phyloP scores from a whole-genome alignment of 2,329 filamentous ascomycete genomes.

The Lomentospora prolificans region DNA sequence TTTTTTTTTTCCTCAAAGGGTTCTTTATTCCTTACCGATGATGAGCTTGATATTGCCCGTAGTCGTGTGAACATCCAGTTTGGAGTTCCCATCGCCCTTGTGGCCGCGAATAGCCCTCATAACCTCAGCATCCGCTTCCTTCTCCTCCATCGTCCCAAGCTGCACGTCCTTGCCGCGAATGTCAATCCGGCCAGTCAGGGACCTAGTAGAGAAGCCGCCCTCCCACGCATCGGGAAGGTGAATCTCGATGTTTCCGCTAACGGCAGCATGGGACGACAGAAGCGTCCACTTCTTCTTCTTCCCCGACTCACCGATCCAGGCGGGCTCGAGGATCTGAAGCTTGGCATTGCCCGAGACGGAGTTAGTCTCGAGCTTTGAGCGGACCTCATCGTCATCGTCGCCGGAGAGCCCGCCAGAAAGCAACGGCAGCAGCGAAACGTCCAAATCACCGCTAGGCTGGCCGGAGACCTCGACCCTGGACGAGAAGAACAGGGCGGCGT shows the following conservation, averaged over 20 bases:
- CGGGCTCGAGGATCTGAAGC: conserved; percentile 31
- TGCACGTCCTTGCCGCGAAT: conserved; percentile 33
- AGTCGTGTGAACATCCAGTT: conserved; percentile 20
- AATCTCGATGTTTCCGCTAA: conserved; percentile 33
- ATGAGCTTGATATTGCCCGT: conserved; percentile 18
- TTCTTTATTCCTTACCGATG: conserved; percentile 1
- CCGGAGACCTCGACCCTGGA: conserved; percentile 24
- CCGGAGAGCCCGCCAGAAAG: conserved; percentile 17
- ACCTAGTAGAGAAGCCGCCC: conserved; percentile 29
- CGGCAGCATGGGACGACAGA: conserved; percentile 29
- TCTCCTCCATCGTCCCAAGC: conserved; percentile 15
- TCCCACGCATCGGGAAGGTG: conserved; percentile 40
- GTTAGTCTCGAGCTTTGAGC: conserved; percentile 25
- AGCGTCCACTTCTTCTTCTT: neutral
- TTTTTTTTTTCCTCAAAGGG: neutral
- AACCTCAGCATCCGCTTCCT: neutral
- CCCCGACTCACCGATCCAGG: conserved; percentile 29
- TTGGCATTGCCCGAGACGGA: conserved; percentile 33
- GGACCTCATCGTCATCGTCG: conserved; percentile 1
- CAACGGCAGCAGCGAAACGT: conserved; percentile 32
- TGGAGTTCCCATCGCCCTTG: conserved; percentile 31
- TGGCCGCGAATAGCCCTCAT: conserved; percentile 23
- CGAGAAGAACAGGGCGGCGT: conserved; percentile 29
- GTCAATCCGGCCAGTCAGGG: conserved; percentile 29
- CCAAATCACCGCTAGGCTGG: conserved; percentile 28